These are phyloP conservation scores for Calonectria crousiana DNA, from an alignment of 2,329 filamentous ascomycete species.

Conservation along the genomic window DNA sequence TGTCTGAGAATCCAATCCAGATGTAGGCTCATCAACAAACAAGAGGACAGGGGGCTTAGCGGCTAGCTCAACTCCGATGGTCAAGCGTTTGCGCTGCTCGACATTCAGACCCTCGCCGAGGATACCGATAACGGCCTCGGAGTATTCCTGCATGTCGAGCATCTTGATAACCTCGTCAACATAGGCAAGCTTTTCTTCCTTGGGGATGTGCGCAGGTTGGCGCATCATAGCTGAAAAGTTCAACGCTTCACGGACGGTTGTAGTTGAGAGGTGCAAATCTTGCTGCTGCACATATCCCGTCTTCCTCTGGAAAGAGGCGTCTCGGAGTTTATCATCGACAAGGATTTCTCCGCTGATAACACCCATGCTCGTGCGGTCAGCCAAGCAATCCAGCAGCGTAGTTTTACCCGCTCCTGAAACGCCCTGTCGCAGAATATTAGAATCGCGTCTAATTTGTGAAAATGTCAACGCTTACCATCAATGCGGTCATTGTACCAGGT, in stretches of 20 bases:
- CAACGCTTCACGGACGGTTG: constrained; percentile 86
- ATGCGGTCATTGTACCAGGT: constrained; percentile 84
- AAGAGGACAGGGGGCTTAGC: constrained; percentile 67
- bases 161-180: constrained; percentile 81
- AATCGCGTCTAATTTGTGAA: accelerated
- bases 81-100: constrained; percentile 69
- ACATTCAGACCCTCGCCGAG: constrained; percentile 70
- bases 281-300: constrained; percentile 92
- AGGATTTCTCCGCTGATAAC: constrained; percentile 85
- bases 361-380: constrained; percentile 85
- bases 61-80: constrained; percentile 67
- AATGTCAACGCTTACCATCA: constrained; percentile 68
- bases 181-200: constrained; percentile 81
- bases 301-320: constrained; percentile 86
- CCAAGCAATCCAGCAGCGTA: constrained; percentile 84
- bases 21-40: constrained; percentile 69
- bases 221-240: constrained; percentile 86
- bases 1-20: constrained; percentile 70
- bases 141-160: constrained; percentile 72
- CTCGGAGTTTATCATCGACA: constrained; percentile 71
- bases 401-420: constrained; percentile 91
- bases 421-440: constrained; percentile 35
- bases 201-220: constrained; percentile 76
- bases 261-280: constrained; percentile 83
- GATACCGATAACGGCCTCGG: constrained; percentile 71